Evolutionary conservation across 2,329 filamentous ascomycete species (phyloP).

Genomic region (Teratosphaeria viscida): DNA sequence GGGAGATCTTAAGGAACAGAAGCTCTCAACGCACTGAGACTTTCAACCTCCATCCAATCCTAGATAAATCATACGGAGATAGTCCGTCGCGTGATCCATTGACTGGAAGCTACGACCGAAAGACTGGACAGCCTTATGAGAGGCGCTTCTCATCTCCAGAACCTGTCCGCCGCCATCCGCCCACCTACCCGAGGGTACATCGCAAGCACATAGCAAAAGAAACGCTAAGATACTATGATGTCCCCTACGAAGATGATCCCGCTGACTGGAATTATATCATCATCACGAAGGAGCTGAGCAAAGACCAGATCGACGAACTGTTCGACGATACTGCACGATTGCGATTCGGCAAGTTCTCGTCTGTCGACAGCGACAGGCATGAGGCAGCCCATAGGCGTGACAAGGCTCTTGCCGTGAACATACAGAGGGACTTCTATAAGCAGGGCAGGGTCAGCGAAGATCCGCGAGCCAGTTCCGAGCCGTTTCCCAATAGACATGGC

Average conservation of each 20-base stretch:
- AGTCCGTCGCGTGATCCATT: too few relatives aligned
- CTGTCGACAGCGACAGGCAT: neutral
- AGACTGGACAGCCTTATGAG: neutral
- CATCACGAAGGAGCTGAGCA: neutral
- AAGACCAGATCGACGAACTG: neutral
- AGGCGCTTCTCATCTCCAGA: neutral
- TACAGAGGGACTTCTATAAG: neutral
- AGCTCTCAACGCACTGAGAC: too few relatives aligned
- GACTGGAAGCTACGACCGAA: too few relatives aligned
- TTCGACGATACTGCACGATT: neutral
- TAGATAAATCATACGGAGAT: too few relatives aligned
- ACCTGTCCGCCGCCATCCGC: neutral
- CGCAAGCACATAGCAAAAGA: neutral
- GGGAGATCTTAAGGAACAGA: too few relatives aligned
- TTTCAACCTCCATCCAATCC: too few relatives aligned
- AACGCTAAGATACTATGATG: neutral
- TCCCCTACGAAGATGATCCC: neutral
- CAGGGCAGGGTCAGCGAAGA: too few relatives aligned
- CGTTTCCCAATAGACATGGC: too few relatives aligned
- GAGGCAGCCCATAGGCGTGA: neutral
- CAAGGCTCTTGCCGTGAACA: neutral
- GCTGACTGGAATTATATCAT: neutral
- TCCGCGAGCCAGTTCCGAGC: too few relatives aligned
- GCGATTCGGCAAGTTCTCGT: neutral
- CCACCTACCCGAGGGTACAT: neutral